Evolutionary conservation across 2,329 filamentous ascomycete species (phyloP), one percentile per base, ranked within the genome.

Genomic region (Fusarium sp.): DNA sequence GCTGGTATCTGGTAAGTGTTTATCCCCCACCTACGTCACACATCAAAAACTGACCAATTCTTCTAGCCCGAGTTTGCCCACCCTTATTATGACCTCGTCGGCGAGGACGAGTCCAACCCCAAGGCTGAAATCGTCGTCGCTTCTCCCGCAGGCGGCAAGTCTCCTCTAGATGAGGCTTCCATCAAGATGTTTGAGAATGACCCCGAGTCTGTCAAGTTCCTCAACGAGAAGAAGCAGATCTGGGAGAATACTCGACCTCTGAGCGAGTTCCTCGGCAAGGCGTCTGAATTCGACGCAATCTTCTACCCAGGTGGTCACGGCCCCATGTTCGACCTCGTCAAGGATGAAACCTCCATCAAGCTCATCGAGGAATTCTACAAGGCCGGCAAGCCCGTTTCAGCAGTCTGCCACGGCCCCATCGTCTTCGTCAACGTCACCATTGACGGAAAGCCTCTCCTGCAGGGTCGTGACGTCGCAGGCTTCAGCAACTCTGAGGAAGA

Each of bases 351-450:
- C n/a, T 89, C 86, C 25, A 85, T 88, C 69, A 80, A 84, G 66
- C 79, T 92, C 34, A 87, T 90, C 73, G 79, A 82, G 65, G 87
- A 91, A 76, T 91, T 92, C 76, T 85, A 83, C 73, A 79, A 81
- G 38, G 82, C 84, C 3, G 86, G 84, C 67, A 91, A 91, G 82
- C 82, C 88, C 59, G 84, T 92, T 13, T 81, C 87, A 0, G 87
- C 90, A 4, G 89, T 92, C 49, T 92, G 90, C 81, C 90, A 92
- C 79, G 90, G 89, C 6, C 88, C 90, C 2, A 86, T 86, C 4
- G 90, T 85, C 11, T 81, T 92, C 14, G 82, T 84, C 53, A 84
- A 89, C 70, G 89, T 86, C 34, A 86, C 83, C 72, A 74, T 83
- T 18, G 80, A 84, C 65, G 88, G 87, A 33, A 79, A 82, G 67